phyloP scores from a whole-genome alignment of 2,329 filamentous ascomycete genomes.

The Neofusicoccum laricinum region DNA sequence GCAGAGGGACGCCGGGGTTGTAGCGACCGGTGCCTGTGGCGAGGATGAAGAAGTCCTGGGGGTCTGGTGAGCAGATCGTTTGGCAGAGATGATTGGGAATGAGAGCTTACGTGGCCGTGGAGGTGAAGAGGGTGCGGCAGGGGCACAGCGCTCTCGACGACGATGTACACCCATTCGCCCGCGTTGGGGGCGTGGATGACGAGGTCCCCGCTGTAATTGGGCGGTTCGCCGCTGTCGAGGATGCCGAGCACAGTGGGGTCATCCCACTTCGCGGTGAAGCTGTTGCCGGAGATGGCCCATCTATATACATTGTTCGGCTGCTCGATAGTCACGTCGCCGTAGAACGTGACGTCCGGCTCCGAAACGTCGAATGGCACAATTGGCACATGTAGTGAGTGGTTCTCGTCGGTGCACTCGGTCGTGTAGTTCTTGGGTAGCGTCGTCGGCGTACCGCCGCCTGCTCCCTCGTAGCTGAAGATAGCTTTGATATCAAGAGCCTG shows the following conservation, averaged over 20 bases:
- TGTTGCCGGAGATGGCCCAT: constrained; percentile 41
- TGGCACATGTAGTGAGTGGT: constrained; percentile 34
- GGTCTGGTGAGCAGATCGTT: not conserved
- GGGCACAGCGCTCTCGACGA: constrained; percentile 27
- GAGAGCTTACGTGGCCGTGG: constrained; percentile 30
- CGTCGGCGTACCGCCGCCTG: constrained; percentile 27
- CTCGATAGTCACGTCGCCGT: constrained; percentile 26
- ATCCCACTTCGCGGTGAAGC: constrained; percentile 37
- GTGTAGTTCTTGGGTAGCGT: constrained; percentile 34
- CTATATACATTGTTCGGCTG: constrained; percentile 35
- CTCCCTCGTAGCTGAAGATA: constrained; percentile 39
- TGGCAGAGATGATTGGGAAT: no score
- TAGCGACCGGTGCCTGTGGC: constrained; percentile 35
- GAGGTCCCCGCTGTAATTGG: constrained; percentile 28
- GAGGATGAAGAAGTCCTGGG: constrained; percentile 41
- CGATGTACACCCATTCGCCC: constrained; percentile 10
- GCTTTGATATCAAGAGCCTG: constrained; percentile 32
- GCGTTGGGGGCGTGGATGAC: not conserved
- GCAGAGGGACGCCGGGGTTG: constrained; percentile 32
- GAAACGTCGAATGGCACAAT: constrained; percentile 27
- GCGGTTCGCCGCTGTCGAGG: constrained; percentile 31
- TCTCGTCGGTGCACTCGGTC: constrained; percentile 38
- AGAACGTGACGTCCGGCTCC: constrained; percentile 21
- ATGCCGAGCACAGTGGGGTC: constrained; percentile 40
- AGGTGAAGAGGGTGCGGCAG: constrained; percentile 42